These are phyloP conservation scores for Kwoniella europaea DNA, from an alignment of 768 basidiomycete genomes.

Conservation along the genomic window DNA sequence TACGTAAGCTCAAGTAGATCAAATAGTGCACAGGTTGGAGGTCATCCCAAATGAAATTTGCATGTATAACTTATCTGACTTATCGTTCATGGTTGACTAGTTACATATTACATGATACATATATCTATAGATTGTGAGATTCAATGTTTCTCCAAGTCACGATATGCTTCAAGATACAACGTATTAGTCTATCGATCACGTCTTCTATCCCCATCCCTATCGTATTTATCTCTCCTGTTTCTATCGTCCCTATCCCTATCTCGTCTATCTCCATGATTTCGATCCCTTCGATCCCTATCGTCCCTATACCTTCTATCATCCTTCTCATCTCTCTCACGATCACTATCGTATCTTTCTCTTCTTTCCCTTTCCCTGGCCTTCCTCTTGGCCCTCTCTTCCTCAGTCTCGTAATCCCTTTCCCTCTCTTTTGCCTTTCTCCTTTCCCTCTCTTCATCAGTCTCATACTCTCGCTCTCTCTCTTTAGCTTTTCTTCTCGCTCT, in stretches of 20 bases:
- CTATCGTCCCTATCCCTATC: slow-evolving; percentile 12
- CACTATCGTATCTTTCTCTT: slow-evolving; percentile 26
- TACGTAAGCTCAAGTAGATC: background rate
- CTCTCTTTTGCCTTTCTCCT: slow-evolving; percentile 27
- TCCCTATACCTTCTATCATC: slow-evolving; percentile 25
- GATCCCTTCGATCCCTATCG: slow-evolving; percentile 12
- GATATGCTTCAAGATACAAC: background rate
- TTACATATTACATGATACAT: background rate
- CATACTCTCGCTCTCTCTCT: slow-evolving; percentile 28
- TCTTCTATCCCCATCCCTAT: slow-evolving; percentile 13
- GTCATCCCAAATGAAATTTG: background rate
- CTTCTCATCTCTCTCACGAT: slow-evolving; percentile 40
- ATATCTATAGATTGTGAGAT: background rate
- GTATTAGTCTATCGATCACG: background rate
- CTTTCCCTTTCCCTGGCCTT: slow-evolving; percentile 19
- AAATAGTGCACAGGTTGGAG: too few relatives aligned
- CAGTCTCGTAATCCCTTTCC: slow-evolving; percentile 20
- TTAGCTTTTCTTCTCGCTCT: slow-evolving; percentile 16
- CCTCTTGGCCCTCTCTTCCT: slow-evolving; percentile 21
- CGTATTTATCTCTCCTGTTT: slow-evolving; percentile 9
- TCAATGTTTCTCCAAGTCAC: background rate
- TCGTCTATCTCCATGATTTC: slow-evolving; percentile 6
- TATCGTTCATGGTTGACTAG: background rate
- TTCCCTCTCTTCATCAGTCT: slow-evolving; percentile 25
- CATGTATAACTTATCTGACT: background rate